Evolutionary conservation across 352 stramenopile genomes (phyloP).

Genomic region (Ophiocytium majus): DNA sequence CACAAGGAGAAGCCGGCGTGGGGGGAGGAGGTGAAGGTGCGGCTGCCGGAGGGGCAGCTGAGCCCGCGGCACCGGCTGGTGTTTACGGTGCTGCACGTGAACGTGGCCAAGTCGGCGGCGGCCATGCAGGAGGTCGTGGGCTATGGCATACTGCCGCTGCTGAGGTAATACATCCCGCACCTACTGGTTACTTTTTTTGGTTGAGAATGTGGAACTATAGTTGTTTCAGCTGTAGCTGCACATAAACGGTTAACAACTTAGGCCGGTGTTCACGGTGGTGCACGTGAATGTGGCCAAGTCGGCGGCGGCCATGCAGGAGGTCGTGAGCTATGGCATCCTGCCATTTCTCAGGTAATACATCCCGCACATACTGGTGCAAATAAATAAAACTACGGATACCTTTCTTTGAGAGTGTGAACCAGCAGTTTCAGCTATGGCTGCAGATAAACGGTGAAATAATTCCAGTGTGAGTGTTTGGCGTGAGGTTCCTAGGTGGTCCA

Average conservation of each 20-base stretch:
- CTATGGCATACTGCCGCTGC: neutral
- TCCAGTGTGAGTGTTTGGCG: constrained; percentile 30
- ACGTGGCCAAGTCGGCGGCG: neutral
- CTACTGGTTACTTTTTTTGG: no score
- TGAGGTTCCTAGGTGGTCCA: no score
- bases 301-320: neutral
- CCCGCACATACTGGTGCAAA: no score
- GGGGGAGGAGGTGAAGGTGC: constrained; percentile 42
- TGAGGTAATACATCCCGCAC: no score
- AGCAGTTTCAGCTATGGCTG: no score
- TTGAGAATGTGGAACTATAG: no score
- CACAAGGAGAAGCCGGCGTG: constrained; percentile 31
- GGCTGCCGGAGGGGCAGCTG: constrained; percentile 17
- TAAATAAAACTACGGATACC: no score
- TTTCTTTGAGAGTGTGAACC: no score
- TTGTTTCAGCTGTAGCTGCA: no score
- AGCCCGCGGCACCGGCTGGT: constrained; percentile 23
- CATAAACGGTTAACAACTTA: no score
- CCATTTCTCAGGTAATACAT: neutral
- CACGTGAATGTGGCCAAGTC: constrained; percentile 13
- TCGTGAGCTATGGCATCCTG: neutral
- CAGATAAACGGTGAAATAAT: no score
- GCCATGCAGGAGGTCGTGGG: neutral
- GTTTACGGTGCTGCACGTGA: constrained; percentile 32
- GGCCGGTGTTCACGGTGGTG: constrained; percentile 32